Conservation (phyloP, 169 alveolate species). For the Eimeria tenella region DNA sequence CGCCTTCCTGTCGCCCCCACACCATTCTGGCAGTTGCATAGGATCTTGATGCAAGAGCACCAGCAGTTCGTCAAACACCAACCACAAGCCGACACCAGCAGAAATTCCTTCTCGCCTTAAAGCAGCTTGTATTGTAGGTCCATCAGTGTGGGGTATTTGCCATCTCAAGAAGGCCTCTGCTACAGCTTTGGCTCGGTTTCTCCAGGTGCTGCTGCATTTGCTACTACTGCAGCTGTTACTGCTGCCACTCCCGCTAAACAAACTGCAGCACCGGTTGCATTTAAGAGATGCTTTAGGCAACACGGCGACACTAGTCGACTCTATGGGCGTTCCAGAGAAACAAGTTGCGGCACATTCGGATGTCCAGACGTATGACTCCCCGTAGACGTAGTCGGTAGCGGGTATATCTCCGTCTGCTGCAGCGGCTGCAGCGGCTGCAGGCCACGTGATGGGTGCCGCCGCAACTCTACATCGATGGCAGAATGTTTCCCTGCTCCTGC, state of each 20-base stretch:
- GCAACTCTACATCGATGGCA: constrained; percentile 46
- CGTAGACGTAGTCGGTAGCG: constrained; percentile 34
- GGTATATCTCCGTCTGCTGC: constrained; percentile 2
- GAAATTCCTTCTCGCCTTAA: constrained; percentile 35
- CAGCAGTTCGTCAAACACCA: constrained; percentile 48
- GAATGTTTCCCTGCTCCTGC: constrained; percentile 36
- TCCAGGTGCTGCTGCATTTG: constrained; percentile 13
- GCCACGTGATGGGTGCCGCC: constrained; percentile 51
- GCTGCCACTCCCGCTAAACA: neutral
- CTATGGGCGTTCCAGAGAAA: neutral
- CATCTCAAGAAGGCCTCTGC: constrained; percentile 54
- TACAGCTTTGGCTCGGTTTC: constrained; percentile 31
- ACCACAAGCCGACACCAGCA: constrained; percentile 58
- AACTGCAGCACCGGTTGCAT: neutral
- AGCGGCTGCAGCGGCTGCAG: constrained; percentile 52
- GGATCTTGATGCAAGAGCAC: constrained; percentile 40
- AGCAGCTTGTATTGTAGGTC: constrained; percentile 45
- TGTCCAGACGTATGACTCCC: constrained; percentile 61
- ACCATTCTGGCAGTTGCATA: neutral
- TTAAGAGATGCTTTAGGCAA: constrained; percentile 32
- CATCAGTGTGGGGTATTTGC: constrained; percentile 50
- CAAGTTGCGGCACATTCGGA: neutral
- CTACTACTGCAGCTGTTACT: constrained; percentile 15
- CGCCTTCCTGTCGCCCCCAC: neutral
- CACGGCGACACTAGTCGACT: constrained; percentile 15